Conservation (phyloP, 108 stramenopile genomes). For the Aurantiochytrium sp. region DNA sequence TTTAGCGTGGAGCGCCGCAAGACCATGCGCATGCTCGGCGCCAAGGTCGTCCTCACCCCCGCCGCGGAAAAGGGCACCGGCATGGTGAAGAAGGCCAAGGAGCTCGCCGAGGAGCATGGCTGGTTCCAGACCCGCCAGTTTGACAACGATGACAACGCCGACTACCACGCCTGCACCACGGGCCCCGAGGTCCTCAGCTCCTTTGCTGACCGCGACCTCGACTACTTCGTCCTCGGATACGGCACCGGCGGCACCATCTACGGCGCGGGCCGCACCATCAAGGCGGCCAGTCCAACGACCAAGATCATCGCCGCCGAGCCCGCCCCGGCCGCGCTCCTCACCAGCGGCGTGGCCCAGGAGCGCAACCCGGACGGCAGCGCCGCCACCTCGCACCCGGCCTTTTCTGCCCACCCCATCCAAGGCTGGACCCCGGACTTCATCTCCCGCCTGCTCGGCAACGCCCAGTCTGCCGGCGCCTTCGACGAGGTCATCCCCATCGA, state of each 20-base stretch:
- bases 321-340: constrained; percentile 59
- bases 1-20: constrained; percentile 82
- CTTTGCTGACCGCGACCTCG: constrained; percentile 67
- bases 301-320: constrained; percentile 68
- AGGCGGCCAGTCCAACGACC: constrained; percentile 59
- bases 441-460: constrained; percentile 61
- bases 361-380: constrained; percentile 60
- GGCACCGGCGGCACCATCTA: constrained; percentile 78
- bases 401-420: constrained; percentile 48
- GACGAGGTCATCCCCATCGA: constrained; percentile 58
- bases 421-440: constrained; percentile 77
- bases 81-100: constrained; percentile 74
- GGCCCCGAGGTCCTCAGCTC: constrained; percentile 54
- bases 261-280: constrained; percentile 68
- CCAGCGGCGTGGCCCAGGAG: constrained; percentile 58
- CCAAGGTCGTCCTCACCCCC: constrained; percentile 66
- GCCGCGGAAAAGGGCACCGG: constrained; percentile 61
- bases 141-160: constrained; percentile 86
- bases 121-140: constrained; percentile 80
- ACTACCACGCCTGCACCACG: constrained; percentile 60
- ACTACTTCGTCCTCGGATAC: constrained; percentile 74
- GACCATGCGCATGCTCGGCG: constrained; percentile 75
- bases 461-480: constrained; percentile 35
- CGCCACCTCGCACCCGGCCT: constrained; percentile 43
- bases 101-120: constrained; percentile 61